Evolutionary conservation across 2,329 filamentous ascomycete species (phyloP).

Genomic region (Claviceps pusilla): DNA sequence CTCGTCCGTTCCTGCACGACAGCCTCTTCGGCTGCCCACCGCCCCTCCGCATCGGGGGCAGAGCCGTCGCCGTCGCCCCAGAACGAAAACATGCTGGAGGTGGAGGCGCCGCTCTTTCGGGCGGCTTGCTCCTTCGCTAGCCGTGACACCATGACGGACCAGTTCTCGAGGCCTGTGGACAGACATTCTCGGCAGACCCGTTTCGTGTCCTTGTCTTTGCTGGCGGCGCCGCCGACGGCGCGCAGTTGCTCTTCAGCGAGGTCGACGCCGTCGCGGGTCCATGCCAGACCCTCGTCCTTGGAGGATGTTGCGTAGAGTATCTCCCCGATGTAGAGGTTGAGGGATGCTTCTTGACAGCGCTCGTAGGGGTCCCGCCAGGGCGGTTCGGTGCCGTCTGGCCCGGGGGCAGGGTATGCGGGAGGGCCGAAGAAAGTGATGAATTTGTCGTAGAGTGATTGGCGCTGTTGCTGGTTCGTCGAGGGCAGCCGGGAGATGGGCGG

Average conservation of each 20-base stretch:
- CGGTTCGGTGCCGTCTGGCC: slow-evolving; percentile 52
- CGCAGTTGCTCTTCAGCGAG: slow-evolving; percentile 56
- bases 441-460: slow-evolving; percentile 8
- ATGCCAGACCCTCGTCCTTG: slow-evolving; percentile 60
- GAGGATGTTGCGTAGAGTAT: slow-evolving; percentile 59
- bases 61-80: slow-evolving; percentile 15
- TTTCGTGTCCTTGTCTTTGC: slow-evolving; percentile 15
- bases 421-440: slow-evolving; percentile 19
- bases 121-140: slow-evolving; percentile 39
- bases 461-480: slow-evolving; percentile 5
- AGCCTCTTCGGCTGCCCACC: slow-evolving; percentile 40
- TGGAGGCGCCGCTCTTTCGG: slow-evolving; percentile 20
- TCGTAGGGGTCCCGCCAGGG: slow-evolving; percentile 50
- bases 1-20: slow-evolving; percentile 37
- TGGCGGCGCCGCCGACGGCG: slow-evolving; percentile 17
- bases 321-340: slow-evolving; percentile 86
- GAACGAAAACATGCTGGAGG: slow-evolving; percentile 21
- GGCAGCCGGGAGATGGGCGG: slow-evolving; percentile 8
- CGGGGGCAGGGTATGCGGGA: slow-evolving; percentile 55
- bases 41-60: slow-evolving; percentile 22
- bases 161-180: slow-evolving; percentile 61
- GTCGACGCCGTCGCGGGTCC: slow-evolving; percentile 81
- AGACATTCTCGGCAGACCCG: slow-evolving; percentile 65
- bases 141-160: slow-evolving; percentile 62
- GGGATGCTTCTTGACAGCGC: slow-evolving; percentile 68